These are phyloP conservation scores for Juglanconis juglandina DNA, from an alignment of 2,329 filamentous ascomycete species.

Conservation along the genomic window DNA sequence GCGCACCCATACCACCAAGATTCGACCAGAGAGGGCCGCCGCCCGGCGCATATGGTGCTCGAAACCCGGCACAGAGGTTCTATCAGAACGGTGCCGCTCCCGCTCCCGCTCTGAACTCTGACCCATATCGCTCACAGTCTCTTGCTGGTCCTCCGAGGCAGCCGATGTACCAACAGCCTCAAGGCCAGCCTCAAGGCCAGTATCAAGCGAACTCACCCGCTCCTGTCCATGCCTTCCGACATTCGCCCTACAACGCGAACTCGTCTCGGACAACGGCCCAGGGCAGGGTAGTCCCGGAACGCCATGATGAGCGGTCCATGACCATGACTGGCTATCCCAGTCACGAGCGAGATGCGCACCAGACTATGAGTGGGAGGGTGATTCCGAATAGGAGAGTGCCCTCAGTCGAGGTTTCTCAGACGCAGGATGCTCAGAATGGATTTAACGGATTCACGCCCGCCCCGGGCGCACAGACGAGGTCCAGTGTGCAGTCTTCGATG, in stretches of 20 bases:
- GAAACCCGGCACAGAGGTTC: slow-evolving; percentile 53
- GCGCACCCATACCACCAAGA: slow-evolving; percentile 44
- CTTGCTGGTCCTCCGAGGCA: slow-evolving; percentile 75
- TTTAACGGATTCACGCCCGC: slow-evolving; percentile 39
- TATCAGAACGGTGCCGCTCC: slow-evolving; percentile 58
- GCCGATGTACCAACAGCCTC: slow-evolving; percentile 64
- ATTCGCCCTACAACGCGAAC: slow-evolving; percentile 65
- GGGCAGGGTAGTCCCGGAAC: slow-evolving; percentile 84
- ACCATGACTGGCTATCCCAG: slow-evolving; percentile 76
- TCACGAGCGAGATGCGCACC: slow-evolving; percentile 73
- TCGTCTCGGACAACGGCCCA: slow-evolving; percentile 83
- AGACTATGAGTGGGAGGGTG: slow-evolving; percentile 89
- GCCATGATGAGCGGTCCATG: slow-evolving; percentile 91
- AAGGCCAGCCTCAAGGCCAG: slow-evolving; percentile 36
- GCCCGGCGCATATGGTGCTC: slow-evolving; percentile 40
- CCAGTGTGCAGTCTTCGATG: slow-evolving; percentile 60
- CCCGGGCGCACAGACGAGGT: slow-evolving; percentile 54
- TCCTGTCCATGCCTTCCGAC: slow-evolving; percentile 73
- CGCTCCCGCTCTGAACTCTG: slow-evolving; percentile 72
- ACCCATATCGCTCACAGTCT: slow-evolving; percentile 89
- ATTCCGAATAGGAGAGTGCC: slow-evolving; percentile 68
- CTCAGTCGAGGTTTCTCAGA: slow-evolving; percentile 10
- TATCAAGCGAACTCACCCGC: slow-evolving; percentile 50
- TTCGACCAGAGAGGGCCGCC: slow-evolving; percentile 58
- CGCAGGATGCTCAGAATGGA: slow-evolving; percentile 30